These are phyloP conservation scores for Oryza meyeriana DNA, from an alignment of 176 grass and related monocot species.

Conservation along the genomic window DNA sequence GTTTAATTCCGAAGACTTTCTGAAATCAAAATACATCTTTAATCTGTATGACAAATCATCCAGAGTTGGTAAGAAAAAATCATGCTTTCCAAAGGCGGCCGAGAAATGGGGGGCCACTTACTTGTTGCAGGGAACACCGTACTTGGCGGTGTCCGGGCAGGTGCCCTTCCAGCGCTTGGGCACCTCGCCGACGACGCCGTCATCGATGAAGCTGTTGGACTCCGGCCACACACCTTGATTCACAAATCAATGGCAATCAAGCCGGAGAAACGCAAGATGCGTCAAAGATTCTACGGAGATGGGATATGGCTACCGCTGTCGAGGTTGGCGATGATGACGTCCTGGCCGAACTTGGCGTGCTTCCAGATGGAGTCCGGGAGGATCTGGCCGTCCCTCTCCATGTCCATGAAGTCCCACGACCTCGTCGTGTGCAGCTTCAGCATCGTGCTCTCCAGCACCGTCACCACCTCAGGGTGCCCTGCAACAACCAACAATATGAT, in stretches of 20 bases:
- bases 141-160: constrained; percentile 45
- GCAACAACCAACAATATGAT: not conserved
- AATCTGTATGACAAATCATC: no score
- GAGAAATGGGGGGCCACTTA: not conserved
- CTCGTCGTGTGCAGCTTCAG: constrained; percentile 69
- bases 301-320: constrained; percentile 51
- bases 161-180: constrained; percentile 67
- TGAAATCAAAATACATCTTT: no score
- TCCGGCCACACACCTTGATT: constrained; percentile 75
- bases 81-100: not conserved
- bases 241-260: not conserved
- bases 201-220: constrained; percentile 66
- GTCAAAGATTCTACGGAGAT: not conserved
- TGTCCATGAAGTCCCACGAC: constrained; percentile 66
- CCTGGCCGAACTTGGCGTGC: constrained; percentile 41
- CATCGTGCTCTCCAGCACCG: constrained; percentile 51
- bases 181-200: constrained; percentile 44
- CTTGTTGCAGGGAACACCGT: constrained; percentile 68
- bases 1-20: no score
- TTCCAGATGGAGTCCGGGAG: constrained; percentile 49
- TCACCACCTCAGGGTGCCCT: constrained; percentile 64
- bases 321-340: constrained; percentile 67
- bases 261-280: not conserved
- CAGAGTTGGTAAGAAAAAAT: no score
- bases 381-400: constrained; percentile 34